Evolutionary conservation across 2,329 filamentous ascomycete species (phyloP).

Genomic region (Aspergillus amoenus): DNA sequence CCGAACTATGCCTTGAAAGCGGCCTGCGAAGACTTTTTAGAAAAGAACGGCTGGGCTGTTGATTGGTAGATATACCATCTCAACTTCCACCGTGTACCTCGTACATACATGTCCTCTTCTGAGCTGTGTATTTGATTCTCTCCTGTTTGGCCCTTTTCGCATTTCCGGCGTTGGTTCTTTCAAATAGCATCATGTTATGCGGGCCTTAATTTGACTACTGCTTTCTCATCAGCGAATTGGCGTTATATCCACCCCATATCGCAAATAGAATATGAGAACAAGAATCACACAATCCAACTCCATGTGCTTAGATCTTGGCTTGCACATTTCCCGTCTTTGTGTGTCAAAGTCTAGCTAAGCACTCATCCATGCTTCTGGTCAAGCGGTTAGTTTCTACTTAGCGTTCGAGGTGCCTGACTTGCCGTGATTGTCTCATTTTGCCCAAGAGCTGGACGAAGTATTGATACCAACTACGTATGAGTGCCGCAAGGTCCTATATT

Average conservation of each 20-base stretch:
- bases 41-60: conserved; percentile 86
- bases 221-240: neutral
- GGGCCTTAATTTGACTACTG: neutral
- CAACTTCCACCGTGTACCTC: conserved; percentile 4
- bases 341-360: too few species aligned
- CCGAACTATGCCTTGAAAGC: conserved; percentile 79
- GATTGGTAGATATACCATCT: conserved; percentile 63
- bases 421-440: too few species aligned
- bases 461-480: too few species aligned
- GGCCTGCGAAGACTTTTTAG: conserved; percentile 81
- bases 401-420: too few species aligned
- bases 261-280: too few species aligned
- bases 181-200: neutral
- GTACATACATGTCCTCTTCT: conserved; percentile 7
- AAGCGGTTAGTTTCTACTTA: too few species aligned
- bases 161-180: conserved; percentile 8
- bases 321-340: too few species aligned
- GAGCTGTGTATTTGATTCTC: conserved; percentile 1
- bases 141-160: neutral
- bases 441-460: too few species aligned
- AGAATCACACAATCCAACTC: too few species aligned
- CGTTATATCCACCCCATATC: neutral
- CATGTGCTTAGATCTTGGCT: too few species aligned
- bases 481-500: too few species aligned
- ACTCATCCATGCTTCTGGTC: too few species aligned